Base-by-base conservation (phyloP, 106 monocot species). In the Cymbidium sinense region DNA sequence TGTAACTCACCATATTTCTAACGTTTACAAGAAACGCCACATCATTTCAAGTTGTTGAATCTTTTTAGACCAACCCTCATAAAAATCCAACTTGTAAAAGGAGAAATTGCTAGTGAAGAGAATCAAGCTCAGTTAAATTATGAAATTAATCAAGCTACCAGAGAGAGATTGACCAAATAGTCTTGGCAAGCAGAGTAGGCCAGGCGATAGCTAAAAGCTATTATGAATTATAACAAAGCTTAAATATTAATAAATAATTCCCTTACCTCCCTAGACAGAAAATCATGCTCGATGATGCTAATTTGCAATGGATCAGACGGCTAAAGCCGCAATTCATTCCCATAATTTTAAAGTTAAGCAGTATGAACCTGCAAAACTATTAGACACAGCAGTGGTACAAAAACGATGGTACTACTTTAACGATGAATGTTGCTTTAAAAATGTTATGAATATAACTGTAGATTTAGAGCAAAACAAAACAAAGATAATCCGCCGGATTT, bases 321-420 rank as follows among this genome's bases (percentile, higher is more conserved):
- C 70, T 82, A 43, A 80, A 82, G 77, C 78, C 28, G 70, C 27
- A 79, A 17, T 77, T 77, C 52, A 76, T 77, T 84, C 77, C 79
- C 77, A 33, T 64, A 81, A 25, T 70, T 20, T 13, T 61, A 87
- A n/a, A 78, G n/a, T n/a, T 72, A 88, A 58, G 62, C 20, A 67
- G 41, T 58, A 62, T 73, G 18, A 51, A 85, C 88, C 88, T 85
- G 83, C 80, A 85, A 85, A 85, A 85, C 77, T 70, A 55, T 73
- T 31, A 72, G 41, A 69, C 67, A 64, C 36, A 81, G 61, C 33
- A 74, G 37, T 27, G 31, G n/a, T n/a, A n/a, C n/a, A 39, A 58
- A 33, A 64, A 65, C 58, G 34, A 25, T 79, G 34, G 17, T 51
- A 34, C 21, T 34, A 52, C 30, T n/a, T 71, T 29, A 51, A 50